Conservation (phyloP, 345 rosid species). For the Camelina sativa region DNA sequence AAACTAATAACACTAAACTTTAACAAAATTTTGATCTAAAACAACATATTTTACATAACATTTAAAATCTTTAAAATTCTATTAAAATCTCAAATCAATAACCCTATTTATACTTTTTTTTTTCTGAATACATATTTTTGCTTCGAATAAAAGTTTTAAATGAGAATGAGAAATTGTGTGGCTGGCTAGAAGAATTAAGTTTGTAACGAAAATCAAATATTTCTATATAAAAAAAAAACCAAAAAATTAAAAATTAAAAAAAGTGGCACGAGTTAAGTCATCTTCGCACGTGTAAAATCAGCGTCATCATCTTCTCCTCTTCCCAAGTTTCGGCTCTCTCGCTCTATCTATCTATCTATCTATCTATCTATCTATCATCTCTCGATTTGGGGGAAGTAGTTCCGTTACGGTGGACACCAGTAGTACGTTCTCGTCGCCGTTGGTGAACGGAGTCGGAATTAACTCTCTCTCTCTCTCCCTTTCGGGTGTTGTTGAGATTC, state of each 20-base stretch:
- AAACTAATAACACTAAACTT: too few relatives aligned
- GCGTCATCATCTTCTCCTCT: constrained; percentile 47
- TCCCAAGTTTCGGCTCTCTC: constrained; percentile 39
- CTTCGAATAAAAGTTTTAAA: too few relatives aligned
- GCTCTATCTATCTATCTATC: neutral
- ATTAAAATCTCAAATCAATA: too few relatives aligned
- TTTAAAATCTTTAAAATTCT: too few relatives aligned
- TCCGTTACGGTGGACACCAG: constrained; percentile 34
- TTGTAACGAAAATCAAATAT: constrained; percentile 19
- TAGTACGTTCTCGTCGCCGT: constrained; percentile 8
- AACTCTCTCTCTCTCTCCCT: neutral
- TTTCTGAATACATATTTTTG: too few relatives aligned
- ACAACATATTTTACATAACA: too few relatives aligned
- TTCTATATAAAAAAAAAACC: neutral
- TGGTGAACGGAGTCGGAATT: constrained; percentile 20
- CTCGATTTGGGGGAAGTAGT: constrained; percentile 30
- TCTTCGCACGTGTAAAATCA: constrained; percentile 38
- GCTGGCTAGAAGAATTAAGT: too few relatives aligned
- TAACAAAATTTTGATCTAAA: too few relatives aligned
- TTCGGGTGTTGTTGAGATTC: neutral
- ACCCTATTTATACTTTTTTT: too few relatives aligned
- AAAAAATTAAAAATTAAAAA: neutral
- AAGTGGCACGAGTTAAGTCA: neutral
- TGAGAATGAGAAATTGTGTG: too few relatives aligned
- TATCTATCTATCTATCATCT: neutral